These are phyloP conservation scores for Dryas drummondii DNA, from an alignment of 306 rosid species.

Conservation along the genomic window DNA sequence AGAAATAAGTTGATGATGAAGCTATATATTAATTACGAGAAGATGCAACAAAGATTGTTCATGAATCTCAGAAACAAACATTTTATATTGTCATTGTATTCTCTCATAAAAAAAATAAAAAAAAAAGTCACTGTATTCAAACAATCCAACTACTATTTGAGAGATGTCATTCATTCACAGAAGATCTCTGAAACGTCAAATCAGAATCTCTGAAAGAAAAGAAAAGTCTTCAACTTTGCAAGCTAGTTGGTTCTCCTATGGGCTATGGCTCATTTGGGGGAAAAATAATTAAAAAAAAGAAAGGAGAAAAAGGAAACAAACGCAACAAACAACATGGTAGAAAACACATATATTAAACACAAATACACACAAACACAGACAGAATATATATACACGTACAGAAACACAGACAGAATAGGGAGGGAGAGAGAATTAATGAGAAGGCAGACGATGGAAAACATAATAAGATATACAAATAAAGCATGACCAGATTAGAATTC, in stretches of 20 bases:
- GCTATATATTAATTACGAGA: too few species aligned
- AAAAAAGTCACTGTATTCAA: conserved; percentile 24
- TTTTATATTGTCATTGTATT: background rate
- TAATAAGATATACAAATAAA: conserved; percentile 13
- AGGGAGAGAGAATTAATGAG: background rate
- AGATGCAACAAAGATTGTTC: too few species aligned
- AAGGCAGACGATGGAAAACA: conserved; percentile 20
- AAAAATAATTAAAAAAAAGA: conserved; percentile 10
- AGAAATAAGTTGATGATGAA: too few species aligned
- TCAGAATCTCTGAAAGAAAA: conserved; percentile 41
- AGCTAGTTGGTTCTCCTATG: conserved; percentile 22
- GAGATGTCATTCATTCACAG: conserved; percentile 25
- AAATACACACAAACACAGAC: conserved; percentile 13
- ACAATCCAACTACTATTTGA: conserved; percentile 39
- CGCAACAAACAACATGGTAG: conserved; percentile 37
- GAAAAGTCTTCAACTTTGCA: conserved; percentile 19
- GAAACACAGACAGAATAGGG: background rate
- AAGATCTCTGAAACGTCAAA: conserved; percentile 43
- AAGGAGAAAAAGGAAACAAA: conserved; percentile 21
- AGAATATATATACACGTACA: too few species aligned
- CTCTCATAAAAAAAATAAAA: background rate
- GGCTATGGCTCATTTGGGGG: conserved; percentile 25
- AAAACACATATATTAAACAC: background rate
- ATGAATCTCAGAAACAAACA: background rate
- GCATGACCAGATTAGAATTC: background rate